Evolutionary conservation across 2,329 filamentous ascomycete genomes (phyloP).

Genomic region (Trichoderma oligosporum): DNA sequence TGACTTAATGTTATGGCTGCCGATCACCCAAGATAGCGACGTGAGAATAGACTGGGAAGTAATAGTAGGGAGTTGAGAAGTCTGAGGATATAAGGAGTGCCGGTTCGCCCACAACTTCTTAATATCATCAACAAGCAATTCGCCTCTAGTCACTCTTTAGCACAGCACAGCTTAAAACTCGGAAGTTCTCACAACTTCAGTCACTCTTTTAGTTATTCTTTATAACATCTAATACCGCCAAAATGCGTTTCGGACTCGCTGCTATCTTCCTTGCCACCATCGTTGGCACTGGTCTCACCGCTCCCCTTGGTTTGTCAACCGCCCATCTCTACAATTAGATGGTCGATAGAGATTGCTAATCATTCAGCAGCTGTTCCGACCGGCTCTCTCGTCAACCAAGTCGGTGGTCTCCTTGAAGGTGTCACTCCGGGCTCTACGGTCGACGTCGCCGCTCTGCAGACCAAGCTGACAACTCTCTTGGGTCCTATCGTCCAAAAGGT

Average conservation of each 20-base stretch:
- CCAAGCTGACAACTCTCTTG: slow-evolving; percentile 22
- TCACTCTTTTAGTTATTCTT: slow-evolving; percentile 15
- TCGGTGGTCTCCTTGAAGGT: slow-evolving; percentile 1
- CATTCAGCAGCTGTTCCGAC: not conserved
- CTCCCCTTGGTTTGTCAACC: slow-evolving; percentile 6
- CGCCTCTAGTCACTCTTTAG: slow-evolving; percentile 16
- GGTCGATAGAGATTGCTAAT: not conserved
- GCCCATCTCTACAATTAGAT: not conserved
- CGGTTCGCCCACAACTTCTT: not conserved
- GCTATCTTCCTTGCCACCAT: slow-evolving; percentile 13
- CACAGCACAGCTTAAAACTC: slow-evolving; percentile 2
- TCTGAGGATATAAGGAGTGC: slow-evolving; percentile 13
- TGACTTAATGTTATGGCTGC: slow-evolving; percentile 3
- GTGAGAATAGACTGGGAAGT: not conserved
- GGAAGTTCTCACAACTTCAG: slow-evolving; percentile 11
- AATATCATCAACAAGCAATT: slow-evolving; percentile 8
- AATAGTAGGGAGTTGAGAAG: not conserved
- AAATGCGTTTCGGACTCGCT: slow-evolving; percentile 20
- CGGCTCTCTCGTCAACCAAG: slow-evolving; percentile 8
- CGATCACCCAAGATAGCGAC: not conserved
- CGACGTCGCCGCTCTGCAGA: slow-evolving; percentile 21
- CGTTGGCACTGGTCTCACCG: slow-evolving; percentile 15
- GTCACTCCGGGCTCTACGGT: slow-evolving; percentile 19
- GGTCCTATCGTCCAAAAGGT: slow-evolving; percentile 22
- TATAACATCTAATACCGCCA: slow-evolving; percentile 10